Evolutionary conservation across 2,329 filamentous ascomycete species (phyloP).

Genomic region (Plectosphaerella plurivora): DNA sequence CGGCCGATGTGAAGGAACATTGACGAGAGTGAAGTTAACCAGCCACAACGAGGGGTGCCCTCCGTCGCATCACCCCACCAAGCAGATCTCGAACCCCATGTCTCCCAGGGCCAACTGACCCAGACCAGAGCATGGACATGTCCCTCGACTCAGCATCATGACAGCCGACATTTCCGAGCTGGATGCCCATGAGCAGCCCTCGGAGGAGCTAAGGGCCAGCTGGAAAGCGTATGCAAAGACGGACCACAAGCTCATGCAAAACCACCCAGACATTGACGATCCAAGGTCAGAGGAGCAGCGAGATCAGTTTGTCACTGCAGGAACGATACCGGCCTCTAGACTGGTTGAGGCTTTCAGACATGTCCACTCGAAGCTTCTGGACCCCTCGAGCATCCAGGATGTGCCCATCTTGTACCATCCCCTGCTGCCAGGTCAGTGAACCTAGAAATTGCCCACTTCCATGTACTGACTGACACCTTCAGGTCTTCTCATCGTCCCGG

Average conservation of each 20-base stretch:
- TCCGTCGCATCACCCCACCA: no score
- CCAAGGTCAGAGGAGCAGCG: conserved; percentile 28
- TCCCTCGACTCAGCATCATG: conserved; percentile 20
- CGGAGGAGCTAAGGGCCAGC: conserved; percentile 60
- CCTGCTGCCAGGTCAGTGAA: conserved; percentile 59
- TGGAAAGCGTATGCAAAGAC: conserved; percentile 74
- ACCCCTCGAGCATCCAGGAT: conserved; percentile 27
- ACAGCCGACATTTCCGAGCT: conserved; percentile 43
- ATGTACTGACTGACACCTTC: conserved; percentile 2
- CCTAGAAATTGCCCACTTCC: no score
- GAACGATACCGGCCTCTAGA: conserved; percentile 35
- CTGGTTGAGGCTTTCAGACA: conserved; percentile 38
- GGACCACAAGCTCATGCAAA: conserved; percentile 44
- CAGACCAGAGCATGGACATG: no score
- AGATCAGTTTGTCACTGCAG: conserved; percentile 40
- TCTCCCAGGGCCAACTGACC: no score
- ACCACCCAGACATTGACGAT: conserved; percentile 52
- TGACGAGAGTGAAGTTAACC: no score
- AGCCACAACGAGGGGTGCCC: not conserved
- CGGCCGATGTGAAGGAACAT: no score
- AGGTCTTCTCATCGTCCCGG: conserved; percentile 79
- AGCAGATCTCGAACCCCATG: no score
- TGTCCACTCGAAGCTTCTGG: conserved; percentile 27
- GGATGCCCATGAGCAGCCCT: conserved; percentile 75
- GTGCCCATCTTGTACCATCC: conserved; percentile 58